Base-by-base conservation (phyloP, 1,284 basidiomycete species). In the Leccinum huronense region DNA sequence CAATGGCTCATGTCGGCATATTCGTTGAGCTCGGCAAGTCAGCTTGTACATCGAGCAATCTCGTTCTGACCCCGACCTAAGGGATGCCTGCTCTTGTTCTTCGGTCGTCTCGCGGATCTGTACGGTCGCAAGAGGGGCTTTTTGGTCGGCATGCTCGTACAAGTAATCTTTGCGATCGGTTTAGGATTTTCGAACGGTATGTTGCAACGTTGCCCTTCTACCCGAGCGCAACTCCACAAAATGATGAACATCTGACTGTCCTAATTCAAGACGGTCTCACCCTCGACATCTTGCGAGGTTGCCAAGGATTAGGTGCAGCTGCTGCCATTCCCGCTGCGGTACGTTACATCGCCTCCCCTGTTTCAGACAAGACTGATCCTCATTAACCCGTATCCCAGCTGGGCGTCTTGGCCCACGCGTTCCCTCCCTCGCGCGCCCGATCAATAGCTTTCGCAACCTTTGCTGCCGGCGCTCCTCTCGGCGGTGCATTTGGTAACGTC, bases 391-490 rank as follows among this genome's bases (percentile, higher is more conserved):
- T 30, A 23, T 7, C 19, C 45, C 45, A 90, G 87, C 79, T 94
- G 23, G 92, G 93, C 1, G 93, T 92, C 63, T 81, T 94, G 27
- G 91, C 92, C 0, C 82, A 88, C 45, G 79, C 86, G 0, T 94
- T 94, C 71, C 88, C 89, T 3, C 85, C 87, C 1, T 86, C 87
- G 0, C 80, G 80, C 7, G 81, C 86, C 1, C 83, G 93, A 6
- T 86, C 89, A 0, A 76, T 86, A 0, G 92, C 91, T 0, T 94
- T 94, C 67, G 86, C 92, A 0, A 87, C 87, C 0, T 94, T 93
- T 66, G 81, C 86, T 5, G 86, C 92, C 0, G 93, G 94, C 14
- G 92, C 91, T 4, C 93, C 94, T 0, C 75, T 95, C 1, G 94
- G 93, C 0, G 88, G 83, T 1, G 87, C 85, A 0, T 76, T 94